Evolutionary conservation across 164 flowering plant genomes (phyloP).

Genomic region (Annona squamosa): DNA sequence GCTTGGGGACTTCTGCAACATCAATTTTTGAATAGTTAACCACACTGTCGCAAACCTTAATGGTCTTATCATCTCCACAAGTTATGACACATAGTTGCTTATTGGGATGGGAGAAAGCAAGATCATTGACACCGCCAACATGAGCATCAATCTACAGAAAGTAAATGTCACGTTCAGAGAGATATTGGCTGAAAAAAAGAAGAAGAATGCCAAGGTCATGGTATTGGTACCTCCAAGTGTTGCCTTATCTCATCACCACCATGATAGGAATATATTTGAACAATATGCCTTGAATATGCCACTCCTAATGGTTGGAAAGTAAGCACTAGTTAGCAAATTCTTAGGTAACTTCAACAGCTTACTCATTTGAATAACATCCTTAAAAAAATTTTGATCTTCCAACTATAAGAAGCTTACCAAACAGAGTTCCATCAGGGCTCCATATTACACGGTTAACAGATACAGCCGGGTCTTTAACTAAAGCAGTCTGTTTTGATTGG

Average conservation of each 20-base stretch:
- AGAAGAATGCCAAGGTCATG: not conserved
- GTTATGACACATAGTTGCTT: constrained; percentile 80
- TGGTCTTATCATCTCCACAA: constrained; percentile 90
- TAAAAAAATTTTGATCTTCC: no score
- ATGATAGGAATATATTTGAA: constrained; percentile 72
- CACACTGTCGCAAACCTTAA: constrained; percentile 45
- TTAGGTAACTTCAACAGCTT: not conserved
- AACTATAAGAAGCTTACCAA: constrained; percentile 44
- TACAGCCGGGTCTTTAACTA: constrained; percentile 51
- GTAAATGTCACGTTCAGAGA: constrained; percentile 4
- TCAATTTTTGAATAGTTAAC: not conserved
- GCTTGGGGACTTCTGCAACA: not conserved
- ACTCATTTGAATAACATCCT: not conserved
- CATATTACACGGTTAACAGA: constrained; percentile 79
- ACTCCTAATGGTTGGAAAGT: constrained; percentile 41
- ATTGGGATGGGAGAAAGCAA: constrained; percentile 77
- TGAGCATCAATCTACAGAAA: constrained; percentile 55
- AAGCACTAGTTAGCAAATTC: not conserved
- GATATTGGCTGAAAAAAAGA: no score
- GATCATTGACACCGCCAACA: constrained; percentile 84
- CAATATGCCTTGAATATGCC: constrained; percentile 79
- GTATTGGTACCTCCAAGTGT: constrained; percentile 54
- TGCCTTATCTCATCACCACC: constrained; percentile 58
- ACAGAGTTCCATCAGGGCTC: constrained; percentile 82
- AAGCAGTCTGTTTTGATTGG: constrained; percentile 36